Evolutionary conservation across 2,329 filamentous ascomycete species (phyloP), one percentile per base, ranked within the genome.

Genomic region (Myriosclerotinia duriaeana): DNA sequence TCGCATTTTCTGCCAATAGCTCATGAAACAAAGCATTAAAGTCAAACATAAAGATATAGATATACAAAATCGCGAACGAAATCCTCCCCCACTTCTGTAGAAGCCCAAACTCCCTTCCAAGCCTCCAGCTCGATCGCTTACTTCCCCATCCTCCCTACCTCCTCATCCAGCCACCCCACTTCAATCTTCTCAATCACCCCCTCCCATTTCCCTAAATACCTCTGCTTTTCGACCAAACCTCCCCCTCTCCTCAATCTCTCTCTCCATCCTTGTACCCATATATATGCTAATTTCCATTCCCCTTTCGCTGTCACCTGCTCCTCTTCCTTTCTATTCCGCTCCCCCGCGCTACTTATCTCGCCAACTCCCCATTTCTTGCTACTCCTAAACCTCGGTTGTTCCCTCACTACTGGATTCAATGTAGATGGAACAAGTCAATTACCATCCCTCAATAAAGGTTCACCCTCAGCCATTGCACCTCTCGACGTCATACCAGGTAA

Each of bases 181-280:
- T 54, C 61, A 46, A 64, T 36, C 26, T 30, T 56, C 52, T 40
- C 42, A 4, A 62, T 38, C 17, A 14, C 44, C 14, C 48, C 48
- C 36, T 62, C 48, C 48, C 38, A 62, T 26, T 20, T 46, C 26
- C 40, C 46, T 15, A 11, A 15, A 20, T n/a, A 15, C 50, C 61
- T 69, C 44, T 55, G 53, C 40, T 54, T 70, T 56, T 72, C 70
- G 14, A 73, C 68, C 40, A 73, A 59, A 67, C 71, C 71, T 2
- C 72, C 67, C n/a, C 61, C 68, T 6, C 40, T 60, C 38, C 67
- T 67, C 48, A 73, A 42, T 42, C 70, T 65, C 12, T 68, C 67
- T 30, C 69, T 67, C 68, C 70, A 72, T 14, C 70, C 71, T 59
- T 70, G 68, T 20, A 71, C 66, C 69, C 69, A 73, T 38, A 71